Conservation (phyloP, 1,139 yeast genomes). For the Groenewaldozyma sp. region DNA sequence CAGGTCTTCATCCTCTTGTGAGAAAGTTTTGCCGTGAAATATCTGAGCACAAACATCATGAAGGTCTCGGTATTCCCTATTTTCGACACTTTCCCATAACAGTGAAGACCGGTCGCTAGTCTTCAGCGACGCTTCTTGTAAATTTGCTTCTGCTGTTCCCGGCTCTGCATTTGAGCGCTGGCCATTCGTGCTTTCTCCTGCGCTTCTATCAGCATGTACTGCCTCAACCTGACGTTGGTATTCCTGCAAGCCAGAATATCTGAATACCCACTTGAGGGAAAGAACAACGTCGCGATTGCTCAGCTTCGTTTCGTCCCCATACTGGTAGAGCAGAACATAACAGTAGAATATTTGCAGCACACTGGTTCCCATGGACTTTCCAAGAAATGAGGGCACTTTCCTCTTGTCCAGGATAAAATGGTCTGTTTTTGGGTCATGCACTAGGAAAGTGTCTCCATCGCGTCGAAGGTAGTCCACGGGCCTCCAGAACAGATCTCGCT, state of each 20-base stretch:
- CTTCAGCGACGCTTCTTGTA: background rate
- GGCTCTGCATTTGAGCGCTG: background rate
- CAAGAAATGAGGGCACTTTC: conserved; percentile 18
- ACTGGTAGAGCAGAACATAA: conserved; percentile 12
- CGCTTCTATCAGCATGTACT: background rate
- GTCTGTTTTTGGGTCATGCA: conserved; percentile 9
- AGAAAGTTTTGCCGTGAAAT: conserved; percentile 4
- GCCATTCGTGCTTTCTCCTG: background rate
- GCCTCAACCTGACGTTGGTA: background rate
- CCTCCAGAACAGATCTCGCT: conserved; percentile 11
- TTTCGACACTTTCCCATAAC: too few species aligned
- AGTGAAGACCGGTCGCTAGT: too few species aligned
- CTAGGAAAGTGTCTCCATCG: conserved; percentile 10
- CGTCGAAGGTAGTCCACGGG: conserved; percentile 7
- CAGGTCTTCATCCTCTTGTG: conserved; percentile 1
- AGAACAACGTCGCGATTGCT: conserved; percentile 5
- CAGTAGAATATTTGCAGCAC: conserved; percentile 18
- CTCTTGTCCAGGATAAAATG: conserved; percentile 9
- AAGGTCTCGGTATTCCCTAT: background rate
- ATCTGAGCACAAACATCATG: conserved; percentile 8
- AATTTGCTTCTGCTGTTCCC: background rate
- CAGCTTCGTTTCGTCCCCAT: conserved; percentile 10
- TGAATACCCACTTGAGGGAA: conserved; percentile 10
- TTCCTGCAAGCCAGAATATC: conserved; percentile 9
- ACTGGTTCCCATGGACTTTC: conserved; percentile 13